phyloP scores from a whole-genome alignment of 106 monocot genomes.

The Acorus calamus region DNA sequence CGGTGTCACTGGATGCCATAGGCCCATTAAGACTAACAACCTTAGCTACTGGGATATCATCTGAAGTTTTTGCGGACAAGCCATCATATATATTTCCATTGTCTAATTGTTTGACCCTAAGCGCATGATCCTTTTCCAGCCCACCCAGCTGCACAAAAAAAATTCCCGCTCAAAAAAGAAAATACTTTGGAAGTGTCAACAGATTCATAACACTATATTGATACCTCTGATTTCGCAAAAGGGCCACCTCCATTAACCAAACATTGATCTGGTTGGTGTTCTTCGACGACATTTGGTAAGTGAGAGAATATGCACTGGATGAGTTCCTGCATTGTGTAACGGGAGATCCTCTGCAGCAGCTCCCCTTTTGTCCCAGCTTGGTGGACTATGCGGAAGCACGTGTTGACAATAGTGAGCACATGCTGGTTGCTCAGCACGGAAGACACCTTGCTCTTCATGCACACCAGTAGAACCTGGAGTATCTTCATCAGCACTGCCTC shows the following conservation, averaged over 20 bases:
- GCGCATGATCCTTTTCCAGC: slow-evolving; percentile 46
- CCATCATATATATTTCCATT: slow-evolving; percentile 31
- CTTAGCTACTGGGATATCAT: slow-evolving; percentile 8
- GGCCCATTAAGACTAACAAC: slow-evolving; percentile 2
- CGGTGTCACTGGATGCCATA: slow-evolving; percentile 12
- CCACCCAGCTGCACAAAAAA: slow-evolving; percentile 35
- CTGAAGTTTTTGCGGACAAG: slow-evolving; percentile 7
- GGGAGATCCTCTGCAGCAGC: slow-evolving; percentile 74
- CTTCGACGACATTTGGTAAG: slow-evolving; percentile 27
- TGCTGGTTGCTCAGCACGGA: slow-evolving; percentile 54
- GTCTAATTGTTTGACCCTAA: slow-evolving; percentile 42
- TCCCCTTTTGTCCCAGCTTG: slow-evolving; percentile 90
- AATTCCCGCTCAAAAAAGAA: neutral
- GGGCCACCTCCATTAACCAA: neutral
- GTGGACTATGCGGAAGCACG: slow-evolving; percentile 88
- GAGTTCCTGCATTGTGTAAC: slow-evolving; percentile 85
- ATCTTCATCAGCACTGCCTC: slow-evolving; percentile 86
- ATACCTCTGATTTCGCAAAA: slow-evolving; percentile 34
- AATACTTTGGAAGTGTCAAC: neutral
- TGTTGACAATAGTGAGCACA: slow-evolving; percentile 74
- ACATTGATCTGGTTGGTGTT: neutral
- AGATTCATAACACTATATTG: neutral
- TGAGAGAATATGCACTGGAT: slow-evolving; percentile 54
- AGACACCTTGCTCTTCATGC: slow-evolving; percentile 57
- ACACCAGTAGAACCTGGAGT: slow-evolving; percentile 75